Base-by-base conservation (phyloP, 768 basidiomycete species). In the Kwoniella sp. region DNA sequence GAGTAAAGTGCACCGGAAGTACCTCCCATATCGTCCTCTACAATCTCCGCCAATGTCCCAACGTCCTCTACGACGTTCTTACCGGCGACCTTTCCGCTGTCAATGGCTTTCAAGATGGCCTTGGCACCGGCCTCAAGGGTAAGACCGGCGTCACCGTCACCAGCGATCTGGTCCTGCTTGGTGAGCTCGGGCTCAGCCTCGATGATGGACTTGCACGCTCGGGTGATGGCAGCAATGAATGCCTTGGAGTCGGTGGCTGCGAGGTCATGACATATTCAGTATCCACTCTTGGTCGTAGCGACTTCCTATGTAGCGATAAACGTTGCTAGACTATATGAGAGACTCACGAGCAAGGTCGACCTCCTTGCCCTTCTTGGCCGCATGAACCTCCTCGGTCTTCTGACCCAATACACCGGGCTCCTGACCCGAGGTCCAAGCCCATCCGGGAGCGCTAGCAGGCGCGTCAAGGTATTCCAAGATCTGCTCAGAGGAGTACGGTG, bases 1-100 rank as follows among this genome's bases (percentile, higher is more conserved):
- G 92, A 92, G 78, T 93, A 95, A 26, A 95, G 79, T 0, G 92
- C 91, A 2, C 92, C 92, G 68, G 88, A 90, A 6, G 92, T 94
- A 33, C 92, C 92, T 13, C 90, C 92, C 92, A 95, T 95, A 19
- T 83, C 82, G 69, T 90, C 88, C 77, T 92, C 90, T 1, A 88
- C 88, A 9, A 88, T 85, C 67, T 86, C 84, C 1, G 92, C 85
- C 63, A 94, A 86, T 2, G 83, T 82, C 48, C 89, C 85, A 63
- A 90, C 82, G 56, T 87, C 85, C 25, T 82, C 83, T 37, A 89
- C 83, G 52, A 91, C 83, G 68, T 92, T 86, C 12, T 82, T 76
- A 6, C 89, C 90, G 10, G 81, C 81, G 53, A 94, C 84, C 29
- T 75, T 81, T 1, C 86, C 86, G 25, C 84, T 80, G 4, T 83